Base-by-base conservation (phyloP, 2,329 filamentous ascomycete species). In the Aspergillus pseudonomiae region DNA sequence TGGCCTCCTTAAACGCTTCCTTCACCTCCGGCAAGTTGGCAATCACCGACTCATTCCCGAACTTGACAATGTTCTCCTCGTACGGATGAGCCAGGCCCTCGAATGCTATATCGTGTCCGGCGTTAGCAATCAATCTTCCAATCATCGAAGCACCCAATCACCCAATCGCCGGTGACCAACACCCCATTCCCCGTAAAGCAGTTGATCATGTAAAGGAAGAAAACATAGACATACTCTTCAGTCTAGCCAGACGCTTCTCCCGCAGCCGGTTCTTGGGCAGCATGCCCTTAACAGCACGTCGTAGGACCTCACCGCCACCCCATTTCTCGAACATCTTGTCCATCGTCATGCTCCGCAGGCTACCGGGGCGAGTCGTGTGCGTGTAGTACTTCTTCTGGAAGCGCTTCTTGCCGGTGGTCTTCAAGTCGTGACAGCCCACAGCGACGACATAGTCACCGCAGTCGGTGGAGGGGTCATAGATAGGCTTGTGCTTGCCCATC, bases 401-500 rank as follows among this genome's bases (percentile, higher is more conserved):
- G 78, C 89, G 91, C 84, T 99, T 99, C 78, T 92, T 91, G 70
- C 95, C 95, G 9, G 95, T 98, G 1, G 89, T 90, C 82, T 94
- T 89, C 57, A 99, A 84, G 55, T 94, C 89, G 46, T 91, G 87
- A 83, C 95, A 98, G 78, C 93, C 90, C 43, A 92, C 92, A 58
- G 95, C 94, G 1, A 99, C 94, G 14, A 99, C 94, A 80, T 99
- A 99, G 87, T 99, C 95, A 71, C 95, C 95, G 85, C 95, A 98
- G 85, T 99, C 95, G 65, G 94, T 97, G 26, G 93, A 97, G 1
- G 95, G 95, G 81, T 98, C 92, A 83, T 89, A 99, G 79, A 95
- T 97, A 26, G 95, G 95, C 83, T 99, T 99, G 86, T 99, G 91
- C 85, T 99, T 99, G 82, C 95, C 95, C 94, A 98, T 97, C 59